Base-by-base conservation (phyloP, 176 grass and related monocot species). In the Aegilops longissima region DNA sequence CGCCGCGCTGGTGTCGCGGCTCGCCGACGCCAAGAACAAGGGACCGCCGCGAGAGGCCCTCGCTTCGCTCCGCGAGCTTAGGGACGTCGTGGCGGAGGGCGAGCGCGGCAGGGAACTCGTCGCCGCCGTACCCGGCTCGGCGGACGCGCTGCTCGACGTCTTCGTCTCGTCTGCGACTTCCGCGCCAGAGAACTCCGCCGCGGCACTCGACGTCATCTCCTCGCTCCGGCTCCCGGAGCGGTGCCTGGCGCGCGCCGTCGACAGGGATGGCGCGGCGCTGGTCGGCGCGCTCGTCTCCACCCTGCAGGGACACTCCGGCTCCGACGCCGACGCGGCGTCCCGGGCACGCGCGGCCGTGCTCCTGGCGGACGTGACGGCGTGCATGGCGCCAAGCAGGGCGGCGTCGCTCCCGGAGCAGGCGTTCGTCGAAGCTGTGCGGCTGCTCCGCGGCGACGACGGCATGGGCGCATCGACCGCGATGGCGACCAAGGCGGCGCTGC, bases 401-500 rank as follows among this genome's bases (percentile, higher is more conserved):
- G 77, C 21, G 17, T 76, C 52, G 12, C 82, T 88, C 38, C 64
- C 77, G 12, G 61, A 88, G 20, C 45, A 91, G 66, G 79, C 80
- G 44, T 82, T 98, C 73, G 42, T 11, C 3, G 96, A 86, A 66
- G 13, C 72, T 4, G 82, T 90, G 23, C 91, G 85, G 33, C 63
- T 90, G 24, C 67, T 98, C 20, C 73, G 77, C 7, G 90, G 86
- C 42, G 45, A 52, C 7, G 13, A 52, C 8, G 4, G 8, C 29
- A 59, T 21, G 56, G 33, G n/a, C 36, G 65, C 85, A 0, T 88
- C 87, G 8, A 73, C 7, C 6, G 1, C 14, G n/a, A 18, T 67
- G 62, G 72, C 89, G 6, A 82, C 82, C 7, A 94, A 86, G 90
- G 82, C 93, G 0, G 92, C 90, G 6, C 83, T 98, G 45, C 88